These are phyloP conservation scores for Candida sanyiensis DNA, from an alignment of 805 yeast genomes.

Conservation along the genomic window DNA sequence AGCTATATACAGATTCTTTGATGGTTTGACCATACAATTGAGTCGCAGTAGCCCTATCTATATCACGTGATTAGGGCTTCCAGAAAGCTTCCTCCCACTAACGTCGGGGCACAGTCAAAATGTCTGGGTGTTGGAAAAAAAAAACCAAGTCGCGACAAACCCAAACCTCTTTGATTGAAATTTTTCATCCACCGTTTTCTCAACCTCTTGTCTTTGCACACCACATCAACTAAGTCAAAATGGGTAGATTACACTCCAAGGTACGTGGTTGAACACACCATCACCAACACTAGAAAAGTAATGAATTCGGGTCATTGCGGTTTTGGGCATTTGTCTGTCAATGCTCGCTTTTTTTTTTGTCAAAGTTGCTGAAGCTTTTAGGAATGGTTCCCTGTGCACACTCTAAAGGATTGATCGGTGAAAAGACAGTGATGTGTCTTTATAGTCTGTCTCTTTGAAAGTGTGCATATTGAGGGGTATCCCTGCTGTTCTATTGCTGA, in stretches of 20 bases:
- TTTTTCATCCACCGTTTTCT: conserved; percentile 3
- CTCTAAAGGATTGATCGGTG: not conserved
- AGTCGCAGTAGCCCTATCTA: no score
- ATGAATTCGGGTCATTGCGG: conserved; percentile 27
- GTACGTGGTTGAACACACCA: conserved; percentile 49
- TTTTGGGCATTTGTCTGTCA: conserved; percentile 9
- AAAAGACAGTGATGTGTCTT: not conserved
- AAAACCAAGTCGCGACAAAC: no score
- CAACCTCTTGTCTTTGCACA: not conserved
- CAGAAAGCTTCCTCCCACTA: no score
- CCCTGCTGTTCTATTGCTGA: conserved; percentile 10
- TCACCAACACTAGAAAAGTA: conserved; percentile 16
- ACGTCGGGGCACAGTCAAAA: no score
- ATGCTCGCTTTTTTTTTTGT: not conserved
- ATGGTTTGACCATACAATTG: no score
- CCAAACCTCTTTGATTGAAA: no score
- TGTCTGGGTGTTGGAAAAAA: no score
- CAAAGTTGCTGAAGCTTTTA: not conserved
- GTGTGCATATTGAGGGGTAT: conserved; percentile 8
- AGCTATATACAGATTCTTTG: no score
- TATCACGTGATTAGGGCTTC: no score
- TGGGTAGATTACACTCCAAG: conserved; percentile 99
- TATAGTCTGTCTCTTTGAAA: conserved; percentile 4
- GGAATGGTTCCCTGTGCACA: not conserved
- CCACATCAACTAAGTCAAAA: conserved; percentile 48